Base-by-base conservation (phyloP, 176 grass and related monocot genomes). In the Urochloa ruziziensis region DNA sequence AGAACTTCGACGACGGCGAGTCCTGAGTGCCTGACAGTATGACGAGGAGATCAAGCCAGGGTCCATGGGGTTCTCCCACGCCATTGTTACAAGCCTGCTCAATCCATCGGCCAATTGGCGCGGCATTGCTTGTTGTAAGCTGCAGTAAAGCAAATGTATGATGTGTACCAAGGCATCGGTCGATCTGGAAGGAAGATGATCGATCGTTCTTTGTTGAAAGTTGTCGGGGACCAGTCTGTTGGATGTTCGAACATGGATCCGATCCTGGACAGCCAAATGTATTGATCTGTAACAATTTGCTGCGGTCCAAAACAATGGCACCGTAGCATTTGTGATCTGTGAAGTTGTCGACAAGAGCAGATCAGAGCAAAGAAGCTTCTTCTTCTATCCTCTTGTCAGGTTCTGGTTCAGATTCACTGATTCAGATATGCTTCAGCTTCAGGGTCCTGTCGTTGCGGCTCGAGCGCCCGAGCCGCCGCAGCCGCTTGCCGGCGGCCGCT, bases 1-100 rank as follows among this genome's bases (percentile, higher is more conserved):
- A 96, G 36, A 96, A 96, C 80, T 96, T 99, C 70, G 96, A 99
- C 81, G 78, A 94, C 24, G 91, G 91, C 64, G 85, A 80, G 16
- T 59, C 53, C 11, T 47, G 28, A 54, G 10, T n/a, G n/a, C n/a
- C n/a, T n/a, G n/a, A 3, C 8, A 7, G 6, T 15, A 7, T 3
- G 18, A 52, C 1, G 49, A 52, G 49, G 18, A 53, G n/a, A n/a
- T 25, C 82, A 7, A 39, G 37, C 37, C 37, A 32, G 4, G 39
- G 19, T 27, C 67, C 43, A 13, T 27, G 67, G 25, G 47, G 47
- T 49, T 49, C 19, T 17, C 17, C 25, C 27, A 6, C 40, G 62
- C 46, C 74, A 23, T 47, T 9, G 52, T 16, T 32, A 40, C 53
- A 62, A 70, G 39, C 56, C 33, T 17, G 17, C 10, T 37, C 1